Conservation (phyloP, 768 basidiomycete genomes). For the Kockovaella imperatae region DNA sequence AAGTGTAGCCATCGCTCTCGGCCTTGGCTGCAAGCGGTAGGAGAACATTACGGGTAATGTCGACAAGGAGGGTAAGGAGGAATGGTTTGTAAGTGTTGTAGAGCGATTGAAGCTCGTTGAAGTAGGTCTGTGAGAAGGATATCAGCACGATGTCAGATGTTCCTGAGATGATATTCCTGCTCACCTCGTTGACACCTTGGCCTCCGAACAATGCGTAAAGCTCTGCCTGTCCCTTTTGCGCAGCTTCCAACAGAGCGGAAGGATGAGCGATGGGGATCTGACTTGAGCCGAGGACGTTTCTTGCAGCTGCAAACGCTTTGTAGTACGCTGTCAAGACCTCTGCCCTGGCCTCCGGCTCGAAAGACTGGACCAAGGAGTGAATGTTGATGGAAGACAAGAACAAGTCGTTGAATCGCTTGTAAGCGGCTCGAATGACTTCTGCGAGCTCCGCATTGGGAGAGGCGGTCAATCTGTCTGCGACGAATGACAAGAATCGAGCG, state of each 20-base stretch:
- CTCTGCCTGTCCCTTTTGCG: constrained; percentile 42
- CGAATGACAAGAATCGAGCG: constrained; percentile 73
- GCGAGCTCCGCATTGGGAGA: constrained; percentile 49
- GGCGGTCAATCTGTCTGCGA: constrained; percentile 55
- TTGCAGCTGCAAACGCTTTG: constrained; percentile 60
- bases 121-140: constrained; percentile 59
- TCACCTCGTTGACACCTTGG: constrained; percentile 84
- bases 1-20: constrained; percentile 50
- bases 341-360: constrained; percentile 67
- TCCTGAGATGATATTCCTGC: constrained; percentile 3
- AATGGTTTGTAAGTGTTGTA: constrained; percentile 88
- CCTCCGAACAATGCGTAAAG: constrained; percentile 94
- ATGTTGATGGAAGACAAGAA: constrained; percentile 69
- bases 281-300: constrained; percentile 52
- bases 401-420: constrained; percentile 67
- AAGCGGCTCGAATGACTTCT: constrained; percentile 60
- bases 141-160: constrained; percentile 8
- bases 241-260: constrained; percentile 48
- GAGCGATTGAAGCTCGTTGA: constrained; percentile 83
- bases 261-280: constrained; percentile 46
- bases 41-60: constrained; percentile 61
- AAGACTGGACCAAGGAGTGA: constrained; percentile 68
- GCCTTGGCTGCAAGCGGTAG: constrained; percentile 60
- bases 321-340: constrained; percentile 72
- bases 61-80: constrained; percentile 61